Percentiles rank a stretch among this genome's conserved stretches.
Conservation (phyloP, 176 grass and related monocot genomes). For the Carex kokanica region DNA sequence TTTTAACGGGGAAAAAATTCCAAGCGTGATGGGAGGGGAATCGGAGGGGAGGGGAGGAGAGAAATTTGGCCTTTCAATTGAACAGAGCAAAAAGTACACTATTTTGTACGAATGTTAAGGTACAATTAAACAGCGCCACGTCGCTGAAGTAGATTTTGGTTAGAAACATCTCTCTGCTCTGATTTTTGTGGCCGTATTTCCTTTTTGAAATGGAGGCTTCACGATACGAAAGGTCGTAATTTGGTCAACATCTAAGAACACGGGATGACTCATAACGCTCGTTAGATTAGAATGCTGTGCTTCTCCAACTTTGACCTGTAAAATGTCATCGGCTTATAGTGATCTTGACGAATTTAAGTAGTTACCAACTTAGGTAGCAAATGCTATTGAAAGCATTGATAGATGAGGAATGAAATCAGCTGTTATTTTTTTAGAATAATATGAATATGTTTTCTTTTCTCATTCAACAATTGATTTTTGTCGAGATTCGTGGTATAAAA, state of each 20-base stretch:
- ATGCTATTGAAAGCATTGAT: too few relatives aligned
- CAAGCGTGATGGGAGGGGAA: neutral
- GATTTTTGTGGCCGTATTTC: neutral
- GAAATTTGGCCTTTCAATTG: neutral
- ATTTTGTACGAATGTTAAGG: neutral
- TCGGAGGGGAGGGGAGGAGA: too few relatives aligned
- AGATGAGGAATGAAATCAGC: too few relatives aligned
- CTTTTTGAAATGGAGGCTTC: neutral
- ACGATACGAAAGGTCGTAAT: neutral
- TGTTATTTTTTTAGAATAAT: too few relatives aligned
- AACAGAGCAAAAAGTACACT: neutral
- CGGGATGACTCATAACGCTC: neutral
- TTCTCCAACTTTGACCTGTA: neutral
- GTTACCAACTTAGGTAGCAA: too few relatives aligned
- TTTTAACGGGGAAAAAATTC: conserved; percentile 8
- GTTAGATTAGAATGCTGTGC: neutral
- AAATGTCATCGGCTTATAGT: neutral
- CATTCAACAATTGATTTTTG: too few relatives aligned
- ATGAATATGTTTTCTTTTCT: too few relatives aligned
- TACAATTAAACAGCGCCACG: neutral
- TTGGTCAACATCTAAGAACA: conserved; percentile 4
- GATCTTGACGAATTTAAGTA: neutral
- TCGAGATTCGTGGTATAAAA: too few relatives aligned
- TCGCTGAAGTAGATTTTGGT: neutral
- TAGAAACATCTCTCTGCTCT: neutral